These are phyloP conservation scores for Fusarium sp. DNA, from an alignment of 2,329 filamentous ascomycete genomes.

Conservation along the genomic window DNA sequence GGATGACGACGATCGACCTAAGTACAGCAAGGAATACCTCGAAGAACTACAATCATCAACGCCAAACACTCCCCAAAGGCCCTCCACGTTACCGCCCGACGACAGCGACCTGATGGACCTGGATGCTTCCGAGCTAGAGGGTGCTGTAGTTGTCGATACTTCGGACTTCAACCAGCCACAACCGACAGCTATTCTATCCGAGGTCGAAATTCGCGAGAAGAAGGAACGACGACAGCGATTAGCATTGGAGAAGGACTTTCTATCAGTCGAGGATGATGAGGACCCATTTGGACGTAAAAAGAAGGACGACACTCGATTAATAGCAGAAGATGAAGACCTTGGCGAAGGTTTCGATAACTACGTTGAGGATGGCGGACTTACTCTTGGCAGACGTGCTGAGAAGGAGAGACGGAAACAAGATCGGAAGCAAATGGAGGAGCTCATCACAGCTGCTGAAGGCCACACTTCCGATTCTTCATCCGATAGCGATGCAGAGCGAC, in stretches of 20 bases:
- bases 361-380: slow-evolving; percentile 84
- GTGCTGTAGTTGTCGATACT: slow-evolving; percentile 72
- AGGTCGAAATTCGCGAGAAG: slow-evolving; percentile 88
- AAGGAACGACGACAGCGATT: slow-evolving; percentile 88
- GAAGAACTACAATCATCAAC: slow-evolving; percentile 88
- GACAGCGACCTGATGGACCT: slow-evolving; percentile 66
- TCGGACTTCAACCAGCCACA: slow-evolving; percentile 50
- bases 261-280: slow-evolving; percentile 73
- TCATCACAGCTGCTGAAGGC: slow-evolving; percentile 84
- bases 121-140: slow-evolving; percentile 72
- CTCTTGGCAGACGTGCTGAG: slow-evolving; percentile 83
- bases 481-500: slow-evolving; percentile 78
- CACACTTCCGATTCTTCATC: slow-evolving; percentile 71
- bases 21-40: slow-evolving; percentile 88
- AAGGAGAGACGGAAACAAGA: slow-evolving; percentile 75
- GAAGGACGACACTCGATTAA: slow-evolving; percentile 78
- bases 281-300: slow-evolving; percentile 62
- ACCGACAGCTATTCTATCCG: slow-evolving; percentile 75
- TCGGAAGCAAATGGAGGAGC: slow-evolving; percentile 81
- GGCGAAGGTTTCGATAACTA: slow-evolving; percentile 95
- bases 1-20: slow-evolving; percentile 76
- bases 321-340: slow-evolving; percentile 89
- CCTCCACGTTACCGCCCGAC: slow-evolving; percentile 59
- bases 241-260: slow-evolving; percentile 75
- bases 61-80: slow-evolving; percentile 80